Percentiles rank a stretch among this genome's conserved stretches.
phyloP scores from a whole-genome alignment of 1,139 yeast genomes.

The Hemisphaericaspora lyxosophila region DNA sequence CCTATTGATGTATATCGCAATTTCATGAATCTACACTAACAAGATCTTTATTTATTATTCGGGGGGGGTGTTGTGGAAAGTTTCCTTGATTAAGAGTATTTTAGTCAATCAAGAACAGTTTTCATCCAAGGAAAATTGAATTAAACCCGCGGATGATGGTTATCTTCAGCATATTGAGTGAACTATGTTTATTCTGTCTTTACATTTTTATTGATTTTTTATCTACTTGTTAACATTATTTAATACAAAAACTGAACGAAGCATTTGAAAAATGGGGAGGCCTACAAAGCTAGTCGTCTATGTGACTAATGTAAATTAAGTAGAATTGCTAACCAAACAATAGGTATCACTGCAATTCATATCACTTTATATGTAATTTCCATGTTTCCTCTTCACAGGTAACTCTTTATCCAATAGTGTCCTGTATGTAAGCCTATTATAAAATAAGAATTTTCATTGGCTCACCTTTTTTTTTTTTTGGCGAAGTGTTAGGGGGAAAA shows the following conservation, averaged over 20 bases:
- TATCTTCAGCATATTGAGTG: background rate
- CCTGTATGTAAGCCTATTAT: constrained; percentile 12
- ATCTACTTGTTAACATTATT: background rate
- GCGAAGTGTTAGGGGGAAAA: constrained; percentile 3
- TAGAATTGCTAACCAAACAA: no score
- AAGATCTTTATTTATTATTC: constrained; percentile 1
- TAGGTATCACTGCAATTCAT: no score
- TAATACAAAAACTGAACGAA: background rate
- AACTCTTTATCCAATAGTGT: constrained; percentile 1
- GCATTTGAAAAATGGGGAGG: no score
- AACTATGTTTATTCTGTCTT: background rate
- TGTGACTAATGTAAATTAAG: no score
- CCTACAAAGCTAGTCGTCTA: background rate
- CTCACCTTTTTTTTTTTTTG: constrained; percentile 4
- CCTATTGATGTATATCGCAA: background rate
- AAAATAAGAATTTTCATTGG: constrained; percentile 15
- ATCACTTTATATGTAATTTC: no score
- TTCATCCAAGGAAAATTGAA: background rate
- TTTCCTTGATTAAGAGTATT: background rate
- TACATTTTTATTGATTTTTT: background rate
- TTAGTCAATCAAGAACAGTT: background rate
- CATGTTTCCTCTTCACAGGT: no score
- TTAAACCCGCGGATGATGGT: background rate
- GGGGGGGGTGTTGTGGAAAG: background rate
- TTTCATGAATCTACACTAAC: no score